These are phyloP conservation scores for Globisporangium solare DNA, from an alignment of 352 stramenopile genomes.

Conservation along the genomic window DNA sequence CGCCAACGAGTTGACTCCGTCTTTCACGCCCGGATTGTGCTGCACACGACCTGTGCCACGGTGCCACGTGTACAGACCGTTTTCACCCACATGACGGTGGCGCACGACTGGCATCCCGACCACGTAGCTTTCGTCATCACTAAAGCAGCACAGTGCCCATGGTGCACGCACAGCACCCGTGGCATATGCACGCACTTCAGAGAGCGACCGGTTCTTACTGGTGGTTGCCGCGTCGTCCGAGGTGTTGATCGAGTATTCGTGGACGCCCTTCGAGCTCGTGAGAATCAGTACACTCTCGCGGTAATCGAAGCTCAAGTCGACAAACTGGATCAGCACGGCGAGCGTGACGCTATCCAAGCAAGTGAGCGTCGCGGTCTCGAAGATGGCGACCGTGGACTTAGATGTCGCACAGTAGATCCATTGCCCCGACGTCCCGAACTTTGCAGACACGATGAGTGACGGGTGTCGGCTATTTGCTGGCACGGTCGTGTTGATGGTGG, in stretches of 20 bases:
- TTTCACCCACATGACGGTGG: conserved; percentile 75
- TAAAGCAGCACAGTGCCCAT: conserved; percentile 73
- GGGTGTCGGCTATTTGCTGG: conserved; percentile 52
- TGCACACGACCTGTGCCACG: conserved; percentile 43
- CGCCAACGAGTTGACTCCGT: conserved; percentile 53
- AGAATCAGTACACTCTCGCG: conserved; percentile 46
- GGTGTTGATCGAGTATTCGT: conserved; percentile 40
- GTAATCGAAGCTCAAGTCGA: conserved; percentile 56
- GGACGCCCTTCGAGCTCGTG: conserved; percentile 73
- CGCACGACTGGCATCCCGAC: conserved; percentile 73
- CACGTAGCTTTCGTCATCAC: conserved; percentile 56
- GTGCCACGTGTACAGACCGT: conserved; percentile 78
- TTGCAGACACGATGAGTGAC: conserved; percentile 44
- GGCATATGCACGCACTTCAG: conserved; percentile 46
- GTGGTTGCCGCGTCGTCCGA: neutral
- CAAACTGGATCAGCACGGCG: conserved; percentile 55
- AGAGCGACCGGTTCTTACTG: conserved; percentile 19
- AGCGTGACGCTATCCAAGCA: conserved; percentile 45
- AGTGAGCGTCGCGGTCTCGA: conserved; percentile 44
- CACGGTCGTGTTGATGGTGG: conserved; percentile 38
- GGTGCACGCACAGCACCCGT: conserved; percentile 68
- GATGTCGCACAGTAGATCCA: conserved; percentile 71
- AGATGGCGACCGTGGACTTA: conserved; percentile 56
- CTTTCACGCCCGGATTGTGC: conserved; percentile 73
- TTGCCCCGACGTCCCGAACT: conserved; percentile 41